Conservation (phyloP, 345 rosid genomes). For the Eutrema heterophyllum region DNA sequence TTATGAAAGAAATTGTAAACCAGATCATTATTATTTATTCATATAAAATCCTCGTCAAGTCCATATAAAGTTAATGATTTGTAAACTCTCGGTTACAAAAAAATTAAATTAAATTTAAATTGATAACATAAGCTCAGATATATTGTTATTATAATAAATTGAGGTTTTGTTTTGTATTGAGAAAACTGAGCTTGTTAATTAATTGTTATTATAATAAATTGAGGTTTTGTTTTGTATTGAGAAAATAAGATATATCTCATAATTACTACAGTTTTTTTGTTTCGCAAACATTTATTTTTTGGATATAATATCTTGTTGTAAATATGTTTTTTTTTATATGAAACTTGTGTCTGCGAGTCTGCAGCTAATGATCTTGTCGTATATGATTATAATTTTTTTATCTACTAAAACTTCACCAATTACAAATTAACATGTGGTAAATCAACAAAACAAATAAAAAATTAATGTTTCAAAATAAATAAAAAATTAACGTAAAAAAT, state of each 20-base stretch:
- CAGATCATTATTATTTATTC: not conserved
- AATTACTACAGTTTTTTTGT: not conserved
- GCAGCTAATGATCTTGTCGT: conserved; percentile 25
- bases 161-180: not conserved
- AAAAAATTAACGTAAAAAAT: too few relatives aligned
- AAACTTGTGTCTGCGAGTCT: conserved; percentile 7
- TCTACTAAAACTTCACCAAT: too few relatives aligned
- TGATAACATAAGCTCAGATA: not conserved
- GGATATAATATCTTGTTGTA: not conserved
- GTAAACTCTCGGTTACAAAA: too few relatives aligned
- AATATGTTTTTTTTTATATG: not conserved
- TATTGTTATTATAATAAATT: not conserved
- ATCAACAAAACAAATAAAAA: too few relatives aligned
- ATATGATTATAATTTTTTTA: conserved; percentile 26
- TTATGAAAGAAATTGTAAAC: not conserved
- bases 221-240: not conserved
- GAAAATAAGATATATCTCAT: not conserved
- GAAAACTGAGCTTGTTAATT: not conserved
- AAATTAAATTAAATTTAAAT: too few relatives aligned
- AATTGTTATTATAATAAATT: not conserved
- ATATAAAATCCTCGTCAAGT: too few relatives aligned
- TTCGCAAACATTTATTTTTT: not conserved
- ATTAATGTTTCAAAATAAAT: too few relatives aligned
- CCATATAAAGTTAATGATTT: too few relatives aligned
- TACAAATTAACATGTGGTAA: too few relatives aligned